A percentile compares a stretch with the other conserved stretches of the same genome.
Evolutionary conservation across 1,284 basidiomycete species (phyloP).

Genomic region (Sporisorium sorghi): DNA sequence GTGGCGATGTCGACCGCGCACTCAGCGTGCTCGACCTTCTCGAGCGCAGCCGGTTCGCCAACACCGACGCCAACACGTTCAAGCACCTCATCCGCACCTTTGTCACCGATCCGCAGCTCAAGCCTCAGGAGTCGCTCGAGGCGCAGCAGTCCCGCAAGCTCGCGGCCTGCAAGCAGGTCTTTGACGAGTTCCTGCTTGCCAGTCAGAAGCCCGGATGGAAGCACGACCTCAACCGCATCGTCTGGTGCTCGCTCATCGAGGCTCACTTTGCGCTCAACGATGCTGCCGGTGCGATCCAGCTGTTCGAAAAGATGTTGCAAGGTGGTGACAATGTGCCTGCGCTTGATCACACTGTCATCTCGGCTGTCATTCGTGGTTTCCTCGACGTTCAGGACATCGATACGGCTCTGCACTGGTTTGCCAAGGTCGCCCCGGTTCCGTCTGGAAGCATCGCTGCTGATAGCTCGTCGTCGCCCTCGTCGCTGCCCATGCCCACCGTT

Average conservation of each 20-base stretch:
- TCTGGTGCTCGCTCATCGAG: slow-evolving; percentile 82
- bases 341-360: slow-evolving; percentile 74
- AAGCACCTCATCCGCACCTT: slow-evolving; percentile 74
- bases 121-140: slow-evolving; percentile 63
- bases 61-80: slow-evolving; percentile 73
- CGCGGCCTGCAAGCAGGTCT: slow-evolving; percentile 76
- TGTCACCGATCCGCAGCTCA: slow-evolving; percentile 40
- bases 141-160: slow-evolving; percentile 75
- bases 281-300: slow-evolving; percentile 76
- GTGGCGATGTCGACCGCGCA: slow-evolving; percentile 76
- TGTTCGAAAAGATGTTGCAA: slow-evolving; percentile 80
- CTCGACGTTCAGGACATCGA: slow-evolving; percentile 45
- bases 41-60: slow-evolving; percentile 72
- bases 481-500: slow-evolving; percentile 21
- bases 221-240: slow-evolving; percentile 69
- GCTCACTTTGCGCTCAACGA: slow-evolving; percentile 79
- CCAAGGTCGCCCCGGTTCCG: slow-evolving; percentile 29
- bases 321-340: slow-evolving; percentile 71
- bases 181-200: slow-evolving; percentile 75
- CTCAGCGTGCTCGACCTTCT: slow-evolving; percentile 78
- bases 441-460: neutral
- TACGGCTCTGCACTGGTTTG: slow-evolving; percentile 57
- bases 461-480: neutral
- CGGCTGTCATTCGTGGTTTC: slow-evolving; percentile 74
- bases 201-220: slow-evolving; percentile 64